These are phyloP conservation scores for Trichoderma sp. DNA, from an alignment of 2,329 filamentous ascomycete species.

Conservation along the genomic window DNA sequence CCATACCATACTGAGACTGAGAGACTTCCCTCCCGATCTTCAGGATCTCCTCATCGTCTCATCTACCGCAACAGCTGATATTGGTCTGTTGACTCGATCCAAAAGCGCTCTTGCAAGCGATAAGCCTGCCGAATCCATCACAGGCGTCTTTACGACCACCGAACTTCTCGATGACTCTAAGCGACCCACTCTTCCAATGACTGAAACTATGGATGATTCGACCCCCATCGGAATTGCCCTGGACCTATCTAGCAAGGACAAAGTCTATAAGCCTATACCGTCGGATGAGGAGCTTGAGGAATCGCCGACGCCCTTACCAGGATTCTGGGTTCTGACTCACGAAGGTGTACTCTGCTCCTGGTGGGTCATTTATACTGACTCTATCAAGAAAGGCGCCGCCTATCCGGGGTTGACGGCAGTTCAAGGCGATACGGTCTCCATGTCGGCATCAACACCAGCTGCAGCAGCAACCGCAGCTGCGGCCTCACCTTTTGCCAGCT, in stretches of 20 bases:
- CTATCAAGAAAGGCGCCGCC: slow-evolving; percentile 70
- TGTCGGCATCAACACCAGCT: slow-evolving; percentile 36
- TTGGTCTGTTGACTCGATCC: slow-evolving; percentile 76
- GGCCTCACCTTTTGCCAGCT: slow-evolving; percentile 37
- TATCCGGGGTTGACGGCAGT: slow-evolving; percentile 69
- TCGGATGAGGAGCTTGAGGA: slow-evolving; percentile 75
- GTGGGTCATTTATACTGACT: slow-evolving; percentile 91
- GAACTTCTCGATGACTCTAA: slow-evolving; percentile 72
- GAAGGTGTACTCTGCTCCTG: slow-evolving; percentile 83
- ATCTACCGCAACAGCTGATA: slow-evolving; percentile 76
- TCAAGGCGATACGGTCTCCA: slow-evolving; percentile 40
- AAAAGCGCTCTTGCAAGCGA: slow-evolving; percentile 65
- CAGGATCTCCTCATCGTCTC: slow-evolving; percentile 80
- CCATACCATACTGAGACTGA: slow-evolving; percentile 75
- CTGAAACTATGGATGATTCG: slow-evolving; percentile 60
- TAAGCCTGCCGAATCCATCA: slow-evolving; percentile 59
- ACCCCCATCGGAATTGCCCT: slow-evolving; percentile 79
- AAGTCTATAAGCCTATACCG: slow-evolving; percentile 74
- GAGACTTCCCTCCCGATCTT: slow-evolving; percentile 77
- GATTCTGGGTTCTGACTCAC: slow-evolving; percentile 81
- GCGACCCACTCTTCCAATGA: slow-evolving; percentile 74
- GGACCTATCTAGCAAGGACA: slow-evolving; percentile 82
- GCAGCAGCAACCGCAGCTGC: slow-evolving; percentile 35
- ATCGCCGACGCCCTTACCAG: slow-evolving; percentile 79
- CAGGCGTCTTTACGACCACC: slow-evolving; percentile 72